A percentile compares a stretch with the other conserved stretches of the same genome.
These are phyloP conservation scores for Rhodamnia argentea DNA, from an alignment of 345 rosid species.

Conservation along the genomic window DNA sequence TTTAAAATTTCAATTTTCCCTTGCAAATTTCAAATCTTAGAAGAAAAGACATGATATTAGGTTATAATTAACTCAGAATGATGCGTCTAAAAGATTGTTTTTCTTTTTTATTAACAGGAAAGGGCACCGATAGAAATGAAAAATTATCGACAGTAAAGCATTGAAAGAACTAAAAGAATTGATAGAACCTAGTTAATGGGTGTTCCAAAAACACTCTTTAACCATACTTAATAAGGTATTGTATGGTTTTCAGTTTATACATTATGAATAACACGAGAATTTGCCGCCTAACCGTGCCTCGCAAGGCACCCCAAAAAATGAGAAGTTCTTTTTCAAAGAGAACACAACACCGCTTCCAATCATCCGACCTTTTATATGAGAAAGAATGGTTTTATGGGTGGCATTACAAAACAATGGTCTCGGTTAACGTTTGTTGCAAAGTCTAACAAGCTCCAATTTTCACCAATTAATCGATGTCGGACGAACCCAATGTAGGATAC, in stretches of 20 bases:
- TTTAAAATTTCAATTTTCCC: too few species aligned
- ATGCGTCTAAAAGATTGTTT: neutral
- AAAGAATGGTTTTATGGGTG: neutral
- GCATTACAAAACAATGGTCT: neutral
- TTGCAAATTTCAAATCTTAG: too few species aligned
- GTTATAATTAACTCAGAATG: neutral
- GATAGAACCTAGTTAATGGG: too few species aligned
- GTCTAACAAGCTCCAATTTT: neutral
- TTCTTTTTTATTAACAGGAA: too few species aligned
- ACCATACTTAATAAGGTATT: neutral
- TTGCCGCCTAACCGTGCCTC: neutral
- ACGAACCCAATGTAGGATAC: neutral
- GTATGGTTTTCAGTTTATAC: neutral
- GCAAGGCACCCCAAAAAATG: too few species aligned
- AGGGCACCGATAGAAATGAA: too few species aligned
- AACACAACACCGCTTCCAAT: neutral
- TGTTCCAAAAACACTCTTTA: neutral
- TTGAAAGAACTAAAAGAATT: too few species aligned
- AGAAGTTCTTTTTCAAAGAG: neutral
- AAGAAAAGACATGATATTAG: neutral
- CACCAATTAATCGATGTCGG: neutral
- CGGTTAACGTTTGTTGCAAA: neutral
- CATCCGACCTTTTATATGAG: neutral
- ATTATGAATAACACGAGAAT: neutral
- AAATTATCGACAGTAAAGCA: too few species aligned